Evolutionary conservation across 139 green algal species (phyloP).

Genomic region (Marvania coccoides): DNA sequence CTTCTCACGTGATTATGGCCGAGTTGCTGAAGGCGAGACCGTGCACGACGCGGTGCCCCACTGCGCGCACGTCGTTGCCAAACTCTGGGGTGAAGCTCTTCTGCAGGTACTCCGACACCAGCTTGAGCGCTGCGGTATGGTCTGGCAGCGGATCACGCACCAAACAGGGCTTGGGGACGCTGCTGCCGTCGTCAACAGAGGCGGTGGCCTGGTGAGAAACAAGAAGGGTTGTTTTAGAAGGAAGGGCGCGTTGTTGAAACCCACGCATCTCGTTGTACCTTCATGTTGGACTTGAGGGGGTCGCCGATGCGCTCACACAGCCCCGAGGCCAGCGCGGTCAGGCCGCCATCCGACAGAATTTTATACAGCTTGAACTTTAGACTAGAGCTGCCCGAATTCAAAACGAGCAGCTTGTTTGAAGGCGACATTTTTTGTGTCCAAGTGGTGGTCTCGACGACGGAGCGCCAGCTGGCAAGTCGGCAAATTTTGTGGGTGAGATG

Average conservation of each 20-base stretch:
- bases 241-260: neutral
- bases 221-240: neutral
- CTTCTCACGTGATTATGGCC: constrained; percentile 38
- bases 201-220: constrained; percentile 6
- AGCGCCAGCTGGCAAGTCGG: no score
- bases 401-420: constrained; percentile 46
- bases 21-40: constrained; percentile 57
- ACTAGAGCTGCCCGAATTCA: constrained; percentile 55
- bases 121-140: constrained; percentile 44
- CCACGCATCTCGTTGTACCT: neutral
- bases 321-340: constrained; percentile 38
- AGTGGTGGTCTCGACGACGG: no score
- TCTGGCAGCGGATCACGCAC: constrained; percentile 19
- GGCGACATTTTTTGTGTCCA: neutral
- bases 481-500: no score
- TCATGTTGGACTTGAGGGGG: constrained; percentile 24
- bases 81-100: constrained; percentile 28
- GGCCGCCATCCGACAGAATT: neutral
- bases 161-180: neutral
- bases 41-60: constrained; percentile 78
- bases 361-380: constrained; percentile 73
- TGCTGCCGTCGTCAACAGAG: neutral
- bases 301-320: constrained; percentile 70
- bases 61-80: constrained; percentile 29
- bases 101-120: constrained; percentile 41